These are phyloP conservation scores for Symbiodinium pilosum DNA, from an alignment of 73 alveolate genomes.

Conservation along the genomic window DNA sequence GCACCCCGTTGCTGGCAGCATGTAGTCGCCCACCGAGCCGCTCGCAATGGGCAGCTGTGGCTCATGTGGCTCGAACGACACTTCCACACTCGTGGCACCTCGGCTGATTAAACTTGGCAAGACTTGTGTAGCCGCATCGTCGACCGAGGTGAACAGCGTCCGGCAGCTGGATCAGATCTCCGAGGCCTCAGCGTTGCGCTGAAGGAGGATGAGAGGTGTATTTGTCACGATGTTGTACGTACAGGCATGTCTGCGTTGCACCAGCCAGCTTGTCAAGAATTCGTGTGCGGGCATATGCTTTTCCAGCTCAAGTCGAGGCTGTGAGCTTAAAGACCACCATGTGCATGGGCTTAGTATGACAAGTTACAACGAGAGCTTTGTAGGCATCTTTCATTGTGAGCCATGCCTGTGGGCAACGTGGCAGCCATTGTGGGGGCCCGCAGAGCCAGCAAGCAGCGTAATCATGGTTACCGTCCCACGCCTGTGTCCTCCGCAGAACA, in stretches of 20 bases:
- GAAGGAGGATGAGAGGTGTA: no score
- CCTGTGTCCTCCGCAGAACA: conserved; percentile 24
- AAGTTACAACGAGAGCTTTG: no score
- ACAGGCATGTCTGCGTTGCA: no score
- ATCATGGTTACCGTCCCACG: not conserved
- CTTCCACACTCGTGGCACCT: not conserved
- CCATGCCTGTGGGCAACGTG: conserved; percentile 64
- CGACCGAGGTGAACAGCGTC: not conserved
- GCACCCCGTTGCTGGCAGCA: not conserved
- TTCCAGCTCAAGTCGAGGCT: no score
- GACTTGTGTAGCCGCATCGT: not conserved
- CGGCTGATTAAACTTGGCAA: not conserved
- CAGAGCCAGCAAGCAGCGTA: not conserved
- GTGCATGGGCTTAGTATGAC: no score
- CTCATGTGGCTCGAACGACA: not conserved
- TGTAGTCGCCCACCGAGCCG: not conserved
- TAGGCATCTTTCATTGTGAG: not conserved
- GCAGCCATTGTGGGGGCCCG: conserved; percentile 35
- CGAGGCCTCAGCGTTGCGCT: not conserved
- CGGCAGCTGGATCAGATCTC: conserved; percentile 15
- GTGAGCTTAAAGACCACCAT: no score
- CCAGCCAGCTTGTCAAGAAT: no score
- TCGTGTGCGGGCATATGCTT: no score
- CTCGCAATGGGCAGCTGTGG: not conserved
- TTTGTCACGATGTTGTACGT: no score